A percentile compares a stretch with the other conserved stretches of the same genome.
These are phyloP conservation scores for Phialophora expanda DNA, from an alignment of 2,329 filamentous ascomycete genomes.

Conservation along the genomic window DNA sequence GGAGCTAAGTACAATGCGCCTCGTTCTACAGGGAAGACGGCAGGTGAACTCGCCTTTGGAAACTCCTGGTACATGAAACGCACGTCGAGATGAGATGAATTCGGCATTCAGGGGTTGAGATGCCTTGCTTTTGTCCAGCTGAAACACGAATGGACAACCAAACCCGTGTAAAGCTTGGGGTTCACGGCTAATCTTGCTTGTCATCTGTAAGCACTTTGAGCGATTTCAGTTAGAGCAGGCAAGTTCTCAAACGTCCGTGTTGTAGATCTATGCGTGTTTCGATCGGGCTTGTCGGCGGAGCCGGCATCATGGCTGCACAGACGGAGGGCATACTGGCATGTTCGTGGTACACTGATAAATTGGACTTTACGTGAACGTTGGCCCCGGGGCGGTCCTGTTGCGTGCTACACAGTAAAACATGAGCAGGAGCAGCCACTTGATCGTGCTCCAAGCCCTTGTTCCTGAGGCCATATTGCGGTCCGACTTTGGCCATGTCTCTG, in stretches of 20 bases:
- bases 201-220: neutral
- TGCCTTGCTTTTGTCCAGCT: neutral
- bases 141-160: constrained; percentile 2
- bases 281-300: neutral
- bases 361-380: constrained; percentile 2
- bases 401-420: neutral
- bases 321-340: neutral
- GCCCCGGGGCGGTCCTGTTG: neutral
- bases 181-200: constrained; percentile 14
- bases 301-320: constrained; percentile 5
- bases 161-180: constrained; percentile 6
- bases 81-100: neutral
- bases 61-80: constrained; percentile 13
- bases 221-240: neutral
- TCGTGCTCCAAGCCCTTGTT: neutral
- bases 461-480: neutral
- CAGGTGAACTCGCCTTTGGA: constrained; percentile 9
- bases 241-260: constrained; percentile 10
- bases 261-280: constrained; percentile 6
- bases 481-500: constrained; percentile 3
- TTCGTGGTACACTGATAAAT: constrained; percentile 1
- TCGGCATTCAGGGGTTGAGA: constrained; percentile 1
- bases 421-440: neutral
- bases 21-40: constrained; percentile 1
- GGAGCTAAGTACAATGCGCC: neutral